Evolutionary conservation across 805 yeast species (phyloP), one percentile per base, ranked within the genome.

Genomic region (Lipomyces spencermartinsiae): DNA sequence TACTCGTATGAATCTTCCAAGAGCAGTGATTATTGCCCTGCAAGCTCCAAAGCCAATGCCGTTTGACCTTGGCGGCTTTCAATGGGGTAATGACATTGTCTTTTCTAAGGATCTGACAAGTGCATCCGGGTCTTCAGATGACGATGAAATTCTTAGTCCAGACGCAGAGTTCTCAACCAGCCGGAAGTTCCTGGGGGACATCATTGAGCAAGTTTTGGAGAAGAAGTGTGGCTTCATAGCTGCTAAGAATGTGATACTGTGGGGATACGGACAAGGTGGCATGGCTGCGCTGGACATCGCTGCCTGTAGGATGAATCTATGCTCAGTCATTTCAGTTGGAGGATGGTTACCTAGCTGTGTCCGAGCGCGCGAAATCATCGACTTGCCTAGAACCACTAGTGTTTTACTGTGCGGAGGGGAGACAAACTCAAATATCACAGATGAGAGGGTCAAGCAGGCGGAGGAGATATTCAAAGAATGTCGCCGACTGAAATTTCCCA

Each of bases 231-330:
- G 65, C 16, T 71, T 70, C 51, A 33, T n/a, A 8, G 62, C 67
- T n/a, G 51, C 64, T 4, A 34, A 39, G 9, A 55, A 71, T 29
- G 63, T 71, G 25, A 64, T 67, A n/a, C 60, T 71, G 22, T 70
- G 66, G 69, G 73, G 73, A 3, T 71, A 67, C 35, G 73, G 66
- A 0, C 73, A 71, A 58, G 73, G 73, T 10, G 73, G 63, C 12
- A 71, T 70, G 73, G 69, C 60, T 1, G 73, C 71, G 9, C 63
- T 71, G 35, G 62, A 66, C 16, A n/a, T 65, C 22, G 73, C 73
- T 8, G 34, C 70, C 2, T 56, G 61, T 10, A 14, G 12, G 4
- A 55, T 57, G 61, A 68, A 67, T 53, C 58, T 71, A 33, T 31
- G 61, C 16, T 69, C 73, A 8, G 73, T 71, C 25, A 58, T 70